Percentiles rank a stretch among this genome's conserved stretches.
phyloP scores from a whole-genome alignment of 2,329 filamentous ascomycete species.

The Trichoderma atrobrunneum region DNA sequence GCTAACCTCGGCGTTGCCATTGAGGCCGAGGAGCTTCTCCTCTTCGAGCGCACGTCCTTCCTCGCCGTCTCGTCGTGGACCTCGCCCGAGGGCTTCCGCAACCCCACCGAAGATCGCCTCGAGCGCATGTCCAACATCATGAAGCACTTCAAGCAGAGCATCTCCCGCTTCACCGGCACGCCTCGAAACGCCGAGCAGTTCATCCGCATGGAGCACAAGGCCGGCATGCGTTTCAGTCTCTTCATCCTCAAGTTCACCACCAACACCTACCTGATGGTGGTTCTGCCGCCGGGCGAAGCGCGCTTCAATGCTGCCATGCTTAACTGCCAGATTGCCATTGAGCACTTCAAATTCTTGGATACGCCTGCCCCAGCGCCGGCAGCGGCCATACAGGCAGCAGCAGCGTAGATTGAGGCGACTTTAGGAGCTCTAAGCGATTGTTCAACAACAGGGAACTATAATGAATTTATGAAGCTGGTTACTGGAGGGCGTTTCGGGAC shows the following conservation, averaged over 20 bases:
- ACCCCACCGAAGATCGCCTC: slow-evolving; percentile 89
- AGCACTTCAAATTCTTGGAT: slow-evolving; percentile 71
- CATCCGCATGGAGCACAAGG: slow-evolving; percentile 76
- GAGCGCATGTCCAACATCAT: slow-evolving; percentile 95
- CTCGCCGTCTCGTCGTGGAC: slow-evolving; percentile 93
- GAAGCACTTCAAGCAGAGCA: slow-evolving; percentile 93
- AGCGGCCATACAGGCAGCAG: not conserved
- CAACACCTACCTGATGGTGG: slow-evolving; percentile 93
- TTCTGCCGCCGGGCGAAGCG: slow-evolving; percentile 86
- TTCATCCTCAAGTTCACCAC: slow-evolving; percentile 95
- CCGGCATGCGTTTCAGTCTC: slow-evolving; percentile 76
- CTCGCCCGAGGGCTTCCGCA: slow-evolving; percentile 67
- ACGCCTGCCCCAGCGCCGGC: slow-evolving; percentile 36
- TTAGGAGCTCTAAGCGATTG: not conserved
- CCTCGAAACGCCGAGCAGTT: slow-evolving; percentile 82
- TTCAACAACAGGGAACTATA: not conserved
- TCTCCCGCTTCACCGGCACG: slow-evolving; percentile 72
- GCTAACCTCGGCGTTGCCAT: slow-evolving; percentile 79
- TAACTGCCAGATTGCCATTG: slow-evolving; percentile 83
- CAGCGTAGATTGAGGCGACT: not conserved
- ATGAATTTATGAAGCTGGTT: slow-evolving; percentile 1
- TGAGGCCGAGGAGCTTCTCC: slow-evolving; percentile 86
- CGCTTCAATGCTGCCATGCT: slow-evolving; percentile 87
- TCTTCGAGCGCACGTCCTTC: slow-evolving; percentile 95
- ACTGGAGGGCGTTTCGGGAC: slow-evolving; percentile 4